These are phyloP conservation scores for Apiospora koreana DNA, from an alignment of 2,329 filamentous ascomycete species.

Conservation along the genomic window DNA sequence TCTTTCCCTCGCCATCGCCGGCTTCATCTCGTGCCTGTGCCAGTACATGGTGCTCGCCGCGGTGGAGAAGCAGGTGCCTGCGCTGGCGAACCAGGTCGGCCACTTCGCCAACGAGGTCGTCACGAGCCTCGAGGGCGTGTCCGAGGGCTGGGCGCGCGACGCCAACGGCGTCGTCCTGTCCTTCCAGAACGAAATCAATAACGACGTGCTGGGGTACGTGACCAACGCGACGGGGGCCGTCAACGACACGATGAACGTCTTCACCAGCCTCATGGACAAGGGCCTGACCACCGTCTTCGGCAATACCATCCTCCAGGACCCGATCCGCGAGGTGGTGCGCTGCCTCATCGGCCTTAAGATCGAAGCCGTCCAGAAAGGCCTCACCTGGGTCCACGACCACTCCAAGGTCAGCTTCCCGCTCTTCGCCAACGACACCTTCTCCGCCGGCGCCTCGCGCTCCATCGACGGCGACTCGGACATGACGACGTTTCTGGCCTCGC, in stretches of 20 bases:
- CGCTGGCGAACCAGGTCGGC: conserved; percentile 72
- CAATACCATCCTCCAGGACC: conserved; percentile 75
- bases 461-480: conserved; percentile 60
- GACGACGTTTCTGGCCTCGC: conserved; percentile 74
- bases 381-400: conserved; percentile 92
- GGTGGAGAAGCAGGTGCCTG: conserved; percentile 75
- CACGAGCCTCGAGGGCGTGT: conserved; percentile 69
- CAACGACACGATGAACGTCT: conserved; percentile 81
- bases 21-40: conserved; percentile 79
- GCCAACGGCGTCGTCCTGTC: conserved; percentile 73
- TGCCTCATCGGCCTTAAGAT: conserved; percentile 91
- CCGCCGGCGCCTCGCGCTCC: conserved; percentile 68
- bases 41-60: conserved; percentile 76
- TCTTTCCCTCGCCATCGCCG: conserved; percentile 78
- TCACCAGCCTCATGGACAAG: conserved; percentile 75
- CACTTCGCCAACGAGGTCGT: conserved; percentile 80
- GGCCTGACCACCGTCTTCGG: conserved; percentile 79
- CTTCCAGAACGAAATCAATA: conserved; percentile 77
- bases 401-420: conserved; percentile 80
- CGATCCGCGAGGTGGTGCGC: conserved; percentile 76
- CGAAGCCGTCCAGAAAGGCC: conserved; percentile 76
- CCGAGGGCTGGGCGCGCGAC: conserved; percentile 72
- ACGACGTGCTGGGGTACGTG: conserved; percentile 85
- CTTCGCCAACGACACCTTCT: conserved; percentile 81
- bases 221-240: conserved; percentile 79